Conservation (phyloP, 164 flowering plant genomes). For the Chloranthus sessilifolius region DNA sequence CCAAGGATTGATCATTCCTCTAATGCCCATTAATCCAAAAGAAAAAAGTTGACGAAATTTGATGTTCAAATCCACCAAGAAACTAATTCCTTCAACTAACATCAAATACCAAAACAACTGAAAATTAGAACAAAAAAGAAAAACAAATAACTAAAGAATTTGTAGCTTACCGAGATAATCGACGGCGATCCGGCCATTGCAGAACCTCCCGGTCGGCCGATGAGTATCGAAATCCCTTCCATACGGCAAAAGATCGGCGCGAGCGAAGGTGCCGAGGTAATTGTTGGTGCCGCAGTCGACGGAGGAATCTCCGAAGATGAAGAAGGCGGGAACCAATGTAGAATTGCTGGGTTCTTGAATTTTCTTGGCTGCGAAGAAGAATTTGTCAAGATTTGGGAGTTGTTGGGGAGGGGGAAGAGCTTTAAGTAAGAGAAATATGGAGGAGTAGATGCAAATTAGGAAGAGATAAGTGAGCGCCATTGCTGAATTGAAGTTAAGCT, state of each 20-base stretch:
- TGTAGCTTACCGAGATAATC: constrained; percentile 71
- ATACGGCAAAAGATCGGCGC: constrained; percentile 69
- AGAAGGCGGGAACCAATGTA: constrained; percentile 58
- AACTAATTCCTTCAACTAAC: too few species aligned
- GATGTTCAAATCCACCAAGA: too few species aligned
- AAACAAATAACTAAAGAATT: background rate
- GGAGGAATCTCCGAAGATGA: constrained; percentile 82
- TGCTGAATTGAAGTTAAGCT: too few species aligned
- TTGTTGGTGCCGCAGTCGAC: constrained; percentile 86
- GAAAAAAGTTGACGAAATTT: too few species aligned
- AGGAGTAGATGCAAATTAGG: too few species aligned
- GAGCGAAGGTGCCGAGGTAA: constrained; percentile 70
- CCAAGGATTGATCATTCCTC: too few species aligned
- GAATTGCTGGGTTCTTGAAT: constrained; percentile 5
- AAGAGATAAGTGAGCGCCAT: too few species aligned
- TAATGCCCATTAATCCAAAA: too few species aligned
- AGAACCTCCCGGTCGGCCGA: constrained; percentile 80
- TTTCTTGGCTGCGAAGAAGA: background rate
- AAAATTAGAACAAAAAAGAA: background rate
- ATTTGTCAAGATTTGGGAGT: too few species aligned
- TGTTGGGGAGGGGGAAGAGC: background rate
- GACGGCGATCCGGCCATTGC: constrained; percentile 83
- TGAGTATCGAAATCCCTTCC: constrained; percentile 92
- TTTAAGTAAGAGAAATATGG: constrained; percentile 10
- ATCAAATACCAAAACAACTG: too few species aligned